phyloP scores from a whole-genome alignment of 352 stramenopile genomes.

The Blastocystis sp. region DNA sequence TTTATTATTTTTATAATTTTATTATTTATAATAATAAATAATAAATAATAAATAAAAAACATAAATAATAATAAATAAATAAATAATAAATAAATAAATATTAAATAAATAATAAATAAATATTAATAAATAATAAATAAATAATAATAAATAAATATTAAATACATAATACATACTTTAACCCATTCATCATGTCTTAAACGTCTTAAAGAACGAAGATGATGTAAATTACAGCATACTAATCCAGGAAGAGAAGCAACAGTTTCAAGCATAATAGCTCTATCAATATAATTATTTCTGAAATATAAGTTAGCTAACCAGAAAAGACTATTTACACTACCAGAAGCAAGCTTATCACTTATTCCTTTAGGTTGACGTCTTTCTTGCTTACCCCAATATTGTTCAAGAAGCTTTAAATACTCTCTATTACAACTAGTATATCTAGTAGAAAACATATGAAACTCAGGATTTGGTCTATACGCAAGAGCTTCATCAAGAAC shows the following conservation, averaged over 20 bases:
- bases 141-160: too few species aligned
- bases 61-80: too few species aligned
- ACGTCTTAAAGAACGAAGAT: constrained; percentile 16
- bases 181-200: constrained; percentile 26
- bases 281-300: constrained; percentile 23
- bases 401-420: constrained; percentile 16
- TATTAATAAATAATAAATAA: too few species aligned
- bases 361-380: background rate
- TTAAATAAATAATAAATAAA: too few species aligned
- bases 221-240: constrained; percentile 28
- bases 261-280: constrained; percentile 30
- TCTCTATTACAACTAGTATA: constrained; percentile 27
- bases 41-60: too few species aligned
- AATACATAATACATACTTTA: too few species aligned
- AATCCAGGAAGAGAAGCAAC: constrained; percentile 23
- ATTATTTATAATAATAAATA: too few species aligned
- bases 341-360: constrained; percentile 6
- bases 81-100: too few species aligned
- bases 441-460: too few species aligned
- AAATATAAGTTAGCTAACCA: constrained; percentile 23
- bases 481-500: too few species aligned
- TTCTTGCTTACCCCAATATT: constrained; percentile 22
- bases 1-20: too few species aligned
- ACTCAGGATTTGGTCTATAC: too few species aligned
- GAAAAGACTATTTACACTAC: constrained; percentile 22